phyloP scores from a whole-genome alignment of 2,329 filamentous ascomycete species.

The Fusarium sp. region DNA sequence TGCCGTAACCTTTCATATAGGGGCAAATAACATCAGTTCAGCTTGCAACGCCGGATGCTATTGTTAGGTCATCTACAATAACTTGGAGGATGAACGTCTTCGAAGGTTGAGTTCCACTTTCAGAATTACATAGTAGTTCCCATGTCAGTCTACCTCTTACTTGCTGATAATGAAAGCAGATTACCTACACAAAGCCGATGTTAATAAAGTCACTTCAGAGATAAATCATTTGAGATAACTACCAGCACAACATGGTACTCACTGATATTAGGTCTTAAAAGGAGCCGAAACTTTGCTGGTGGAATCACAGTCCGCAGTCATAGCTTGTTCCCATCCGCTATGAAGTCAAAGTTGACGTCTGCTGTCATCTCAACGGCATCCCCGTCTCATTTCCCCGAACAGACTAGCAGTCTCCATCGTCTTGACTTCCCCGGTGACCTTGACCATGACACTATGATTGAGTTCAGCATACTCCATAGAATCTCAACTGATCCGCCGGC shows the following conservation, averaged over 20 bases:
- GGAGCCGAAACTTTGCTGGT: neutral
- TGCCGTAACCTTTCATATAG: neutral
- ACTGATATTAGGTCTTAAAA: neutral
- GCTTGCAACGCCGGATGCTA: neutral
- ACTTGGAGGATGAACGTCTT: neutral
- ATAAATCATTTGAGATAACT: neutral
- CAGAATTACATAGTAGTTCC: neutral
- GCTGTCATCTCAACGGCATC: neutral
- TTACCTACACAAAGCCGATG: neutral
- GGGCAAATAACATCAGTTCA: neutral
- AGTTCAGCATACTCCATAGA: neutral
- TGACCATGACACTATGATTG: neutral
- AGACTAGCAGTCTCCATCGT: neutral
- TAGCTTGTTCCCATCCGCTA: neutral
- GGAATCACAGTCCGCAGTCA: neutral
- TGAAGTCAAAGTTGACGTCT: too few species aligned
- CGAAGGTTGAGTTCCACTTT: neutral
- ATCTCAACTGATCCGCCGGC: neutral
- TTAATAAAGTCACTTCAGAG: neutral
- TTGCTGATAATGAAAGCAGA: neutral
- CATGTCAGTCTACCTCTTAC: neutral
- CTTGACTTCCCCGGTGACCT: neutral
- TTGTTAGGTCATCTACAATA: neutral
- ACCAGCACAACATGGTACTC: neutral
- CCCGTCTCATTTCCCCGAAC: neutral